Evolutionary conservation across 202 grass and related monocot genomes (phyloP).

Genomic region (Saccharum hybrid): DNA sequence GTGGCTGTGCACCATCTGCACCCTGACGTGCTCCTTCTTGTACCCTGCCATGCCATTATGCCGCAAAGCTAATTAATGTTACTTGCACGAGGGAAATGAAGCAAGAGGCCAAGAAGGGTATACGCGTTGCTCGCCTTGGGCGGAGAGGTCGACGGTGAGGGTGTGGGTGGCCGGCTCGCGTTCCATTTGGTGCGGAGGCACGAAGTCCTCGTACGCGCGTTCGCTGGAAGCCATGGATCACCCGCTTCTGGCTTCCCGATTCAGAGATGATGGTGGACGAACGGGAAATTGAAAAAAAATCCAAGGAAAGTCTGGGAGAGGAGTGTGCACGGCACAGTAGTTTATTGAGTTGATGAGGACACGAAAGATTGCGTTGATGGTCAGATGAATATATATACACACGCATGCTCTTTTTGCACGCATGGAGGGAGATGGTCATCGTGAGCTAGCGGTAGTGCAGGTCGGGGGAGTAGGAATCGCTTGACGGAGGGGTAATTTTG

Average conservation of each 20-base stretch:
- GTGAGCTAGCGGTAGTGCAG: neutral
- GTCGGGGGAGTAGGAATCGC: conserved; percentile 20
- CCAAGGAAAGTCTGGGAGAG: neutral
- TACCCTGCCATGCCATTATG: conserved; percentile 50
- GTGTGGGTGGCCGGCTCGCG: conserved; percentile 46
- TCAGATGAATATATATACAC: neutral
- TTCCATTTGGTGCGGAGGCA: conserved; percentile 49
- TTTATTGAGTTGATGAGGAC: neutral
- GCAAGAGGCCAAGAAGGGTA: neutral
- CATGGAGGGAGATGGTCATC: neutral
- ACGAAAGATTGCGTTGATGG: neutral
- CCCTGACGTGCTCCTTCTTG: conserved; percentile 72
- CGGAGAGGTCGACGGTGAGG: conserved; percentile 54
- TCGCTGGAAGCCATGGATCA: conserved; percentile 40
- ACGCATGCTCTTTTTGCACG: neutral
- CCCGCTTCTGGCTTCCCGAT: neutral
- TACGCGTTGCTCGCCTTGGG: conserved; percentile 16
- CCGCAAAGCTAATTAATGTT: neutral
- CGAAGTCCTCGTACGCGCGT: conserved; percentile 65
- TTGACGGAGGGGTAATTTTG: conserved; percentile 30
- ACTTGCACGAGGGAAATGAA: neutral
- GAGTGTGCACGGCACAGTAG: neutral
- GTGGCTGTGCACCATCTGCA: conserved; percentile 58
- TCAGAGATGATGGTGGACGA: neutral
- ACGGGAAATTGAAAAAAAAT: neutral